These are phyloP conservation scores for Dactylellina cionopaga DNA, from an alignment of 2,329 filamentous ascomycete genomes.

Conservation along the genomic window DNA sequence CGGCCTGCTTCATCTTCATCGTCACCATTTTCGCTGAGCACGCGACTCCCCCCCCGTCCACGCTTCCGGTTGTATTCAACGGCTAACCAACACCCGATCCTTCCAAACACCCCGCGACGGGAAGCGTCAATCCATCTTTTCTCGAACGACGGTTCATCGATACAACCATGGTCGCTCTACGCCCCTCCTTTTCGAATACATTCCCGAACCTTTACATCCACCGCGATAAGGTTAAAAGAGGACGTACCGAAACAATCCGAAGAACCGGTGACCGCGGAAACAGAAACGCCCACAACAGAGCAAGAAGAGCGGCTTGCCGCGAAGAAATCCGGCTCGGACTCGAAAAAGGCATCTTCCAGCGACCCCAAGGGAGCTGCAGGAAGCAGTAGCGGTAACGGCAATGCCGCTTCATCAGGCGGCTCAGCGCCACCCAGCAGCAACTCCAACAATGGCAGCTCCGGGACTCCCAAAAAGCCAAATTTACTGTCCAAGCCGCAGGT, in stretches of 20 bases:
- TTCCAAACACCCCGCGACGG: slow-evolving; percentile 16
- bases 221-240: slow-evolving; percentile 55
- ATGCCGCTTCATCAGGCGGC: slow-evolving; percentile 66
- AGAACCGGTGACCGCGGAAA: slow-evolving; percentile 58
- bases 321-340: slow-evolving; percentile 61
- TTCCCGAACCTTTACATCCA: slow-evolving; percentile 61
- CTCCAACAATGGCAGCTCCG: slow-evolving; percentile 67
- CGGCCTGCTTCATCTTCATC: background rate
- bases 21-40: slow-evolving; percentile 22
- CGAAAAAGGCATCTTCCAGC: slow-evolving; percentile 56
- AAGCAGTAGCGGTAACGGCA: slow-evolving; percentile 65
- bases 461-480: slow-evolving; percentile 70
- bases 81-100: slow-evolving; percentile 16
- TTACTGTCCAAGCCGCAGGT: slow-evolving; percentile 86
- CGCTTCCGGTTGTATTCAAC: slow-evolving; percentile 15
- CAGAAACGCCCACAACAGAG: slow-evolving; percentile 58
- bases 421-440: slow-evolving; percentile 63
- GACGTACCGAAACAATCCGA: slow-evolving; percentile 63
- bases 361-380: slow-evolving; percentile 67
- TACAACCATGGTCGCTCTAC: slow-evolving; percentile 52
- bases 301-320: slow-evolving; percentile 65
- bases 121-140: slow-evolving; percentile 5
- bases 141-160: slow-evolving; percentile 7
- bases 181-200: slow-evolving; percentile 55
- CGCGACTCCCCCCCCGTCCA: slow-evolving; percentile 25